Evolutionary conservation across 805 yeast species (phyloP).

Genomic region (Millerago galiae): DNA sequence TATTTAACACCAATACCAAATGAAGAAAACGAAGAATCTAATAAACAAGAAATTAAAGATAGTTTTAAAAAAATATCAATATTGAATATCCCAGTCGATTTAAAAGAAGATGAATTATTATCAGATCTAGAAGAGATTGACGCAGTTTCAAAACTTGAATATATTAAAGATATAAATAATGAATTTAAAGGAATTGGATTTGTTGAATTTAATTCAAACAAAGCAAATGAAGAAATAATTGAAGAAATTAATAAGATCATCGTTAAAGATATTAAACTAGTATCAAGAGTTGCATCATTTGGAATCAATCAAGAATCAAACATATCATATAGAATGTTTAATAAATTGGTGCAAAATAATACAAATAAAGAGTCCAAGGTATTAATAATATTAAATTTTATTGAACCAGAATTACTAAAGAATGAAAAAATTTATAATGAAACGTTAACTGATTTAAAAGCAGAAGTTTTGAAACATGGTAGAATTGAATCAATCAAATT

Average conservation of each 20-base stretch:
- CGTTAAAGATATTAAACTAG: constrained; percentile 30
- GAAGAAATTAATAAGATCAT: constrained; percentile 29
- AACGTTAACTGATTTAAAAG: constrained; percentile 43
- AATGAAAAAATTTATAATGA: constrained; percentile 43
- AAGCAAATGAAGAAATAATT: constrained; percentile 14
- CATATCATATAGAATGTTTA: constrained; percentile 20
- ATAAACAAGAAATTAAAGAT: constrained; percentile 24
- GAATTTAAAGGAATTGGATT: constrained; percentile 55
- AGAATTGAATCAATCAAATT: constrained; percentile 47
- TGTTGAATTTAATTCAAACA: constrained; percentile 31
- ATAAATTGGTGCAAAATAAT: constrained; percentile 10
- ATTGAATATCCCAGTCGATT: constrained; percentile 36
- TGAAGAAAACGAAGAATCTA: constrained; percentile 21
- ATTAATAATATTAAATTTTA: constrained; percentile 58
- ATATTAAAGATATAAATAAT: constrained; percentile 41
- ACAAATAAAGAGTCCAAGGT: constrained; percentile 34
- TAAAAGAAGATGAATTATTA: constrained; percentile 36
- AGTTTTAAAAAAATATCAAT: constrained; percentile 41
- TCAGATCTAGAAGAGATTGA: constrained; percentile 38
- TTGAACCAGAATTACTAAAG: constrained; percentile 57
- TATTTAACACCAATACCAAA: constrained; percentile 32
- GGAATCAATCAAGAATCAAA: constrained; percentile 21
- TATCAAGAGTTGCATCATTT: constrained; percentile 34
- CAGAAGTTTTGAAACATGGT: constrained; percentile 47
- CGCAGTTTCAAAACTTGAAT: constrained; percentile 31